Base-by-base conservation (phyloP, 1,284 basidiomycete species). In the Gymnopus androsaceus region DNA sequence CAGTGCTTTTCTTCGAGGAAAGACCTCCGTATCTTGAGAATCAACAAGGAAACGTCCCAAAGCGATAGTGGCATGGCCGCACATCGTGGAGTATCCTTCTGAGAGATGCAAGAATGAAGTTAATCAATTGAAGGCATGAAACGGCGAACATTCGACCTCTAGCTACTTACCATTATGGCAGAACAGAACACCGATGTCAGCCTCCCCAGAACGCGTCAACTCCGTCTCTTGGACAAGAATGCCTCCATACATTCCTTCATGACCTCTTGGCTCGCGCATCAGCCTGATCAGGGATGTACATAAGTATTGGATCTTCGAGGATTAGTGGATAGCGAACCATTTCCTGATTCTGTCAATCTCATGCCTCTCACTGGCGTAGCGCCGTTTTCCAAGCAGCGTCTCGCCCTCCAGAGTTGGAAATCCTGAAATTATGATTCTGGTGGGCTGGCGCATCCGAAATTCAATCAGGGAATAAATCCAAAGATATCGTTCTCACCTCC, bases 71-170 rank as follows among this genome's bases (percentile, higher is more conserved):
- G 75, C 77, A 59, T 79, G 77, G 0, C 76, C 77, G 44, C 77
- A 79, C 69, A 78, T 78, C 2, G 77, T 78, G 1, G 75, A 76
- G 62, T 77, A 79, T 0, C 77, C 77, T 65, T 78, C 77, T 76
- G 51, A 23, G 27, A 28, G 3, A 8, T n/a, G 21, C 33, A 47
- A 30, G 54, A 37, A 25, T 23, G 19, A 3, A 28, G 6, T 21
- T 17, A 27, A n/a, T 8, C 14, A 23, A 21, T 12, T 19, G 17
- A 33, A 37, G 17, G 27, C 8, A 9, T 15, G 21, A 14, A 14
- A n/a, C 3, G 51, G 17, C 25, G 23, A 14, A 25, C 8, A 21
- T 30, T n/a, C n/a, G n/a, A n/a, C n/a, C n/a, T n/a, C n/a, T n/a
- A n/a, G 11, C 19, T 12, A 52, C 54, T 23, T 41, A 74, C 73